Evolutionary conservation across 768 basidiomycete species (phyloP).

Genomic region (Saitozyma sp.): DNA sequence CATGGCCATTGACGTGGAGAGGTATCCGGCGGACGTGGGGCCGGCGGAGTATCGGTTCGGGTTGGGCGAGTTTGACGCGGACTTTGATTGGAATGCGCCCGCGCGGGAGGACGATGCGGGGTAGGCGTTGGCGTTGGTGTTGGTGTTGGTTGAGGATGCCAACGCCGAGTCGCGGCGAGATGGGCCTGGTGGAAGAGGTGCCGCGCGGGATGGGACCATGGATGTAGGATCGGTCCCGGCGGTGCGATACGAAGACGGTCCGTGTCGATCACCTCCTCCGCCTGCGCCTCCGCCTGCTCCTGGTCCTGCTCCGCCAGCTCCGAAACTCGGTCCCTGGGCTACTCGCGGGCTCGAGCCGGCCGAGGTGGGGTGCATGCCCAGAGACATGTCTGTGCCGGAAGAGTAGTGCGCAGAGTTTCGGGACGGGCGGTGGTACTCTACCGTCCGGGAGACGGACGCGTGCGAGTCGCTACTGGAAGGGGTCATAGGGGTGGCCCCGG

Average conservation of each 20-base stretch:
- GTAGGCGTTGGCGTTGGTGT: background rate
- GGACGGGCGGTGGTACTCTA: slow-evolving; percentile 52
- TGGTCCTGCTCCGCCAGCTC: slow-evolving; percentile 8
- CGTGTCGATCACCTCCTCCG: slow-evolving; percentile 10
- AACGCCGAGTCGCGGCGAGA: slow-evolving; percentile 31
- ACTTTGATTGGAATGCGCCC: slow-evolving; percentile 18
- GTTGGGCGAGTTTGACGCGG: slow-evolving; percentile 46
- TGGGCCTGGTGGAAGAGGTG: slow-evolving; percentile 41
- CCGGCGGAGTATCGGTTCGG: slow-evolving; percentile 49
- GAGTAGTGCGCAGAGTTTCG: slow-evolving; percentile 47
- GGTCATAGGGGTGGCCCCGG: slow-evolving; percentile 47
- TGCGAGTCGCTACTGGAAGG: slow-evolving; percentile 14
- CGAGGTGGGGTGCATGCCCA: slow-evolving; percentile 44
- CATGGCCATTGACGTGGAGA: slow-evolving; percentile 12
- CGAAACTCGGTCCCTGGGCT: slow-evolving; percentile 20
- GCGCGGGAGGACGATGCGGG: no score
- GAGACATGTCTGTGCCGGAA: slow-evolving; percentile 49
- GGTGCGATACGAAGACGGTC: no score
- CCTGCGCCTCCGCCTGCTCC: background rate
- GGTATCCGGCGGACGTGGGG: slow-evolving; percentile 8
- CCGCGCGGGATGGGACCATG: slow-evolving; percentile 37
- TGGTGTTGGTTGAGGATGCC: slow-evolving; percentile 2
- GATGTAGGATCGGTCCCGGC: background rate
- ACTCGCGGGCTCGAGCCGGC: slow-evolving; percentile 10
- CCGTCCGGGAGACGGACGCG: slow-evolving; percentile 34